Evolutionary conservation across 768 basidiomycete genomes (phyloP).

Genomic region (Trametes meyenii): DNA sequence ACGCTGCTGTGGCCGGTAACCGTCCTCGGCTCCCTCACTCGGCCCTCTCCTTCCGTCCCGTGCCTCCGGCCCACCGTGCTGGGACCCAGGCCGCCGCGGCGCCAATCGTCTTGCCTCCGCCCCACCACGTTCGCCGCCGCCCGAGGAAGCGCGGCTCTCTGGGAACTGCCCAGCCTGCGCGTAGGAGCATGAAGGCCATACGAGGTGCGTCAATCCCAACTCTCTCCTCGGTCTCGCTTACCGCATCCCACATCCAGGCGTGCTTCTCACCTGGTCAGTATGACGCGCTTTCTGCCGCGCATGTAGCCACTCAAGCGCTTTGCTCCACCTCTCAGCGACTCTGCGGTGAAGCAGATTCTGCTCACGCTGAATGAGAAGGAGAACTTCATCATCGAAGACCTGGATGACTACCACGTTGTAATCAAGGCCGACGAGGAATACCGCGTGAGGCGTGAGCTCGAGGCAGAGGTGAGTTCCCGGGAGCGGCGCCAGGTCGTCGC

Average conservation of each 20-base stretch:
- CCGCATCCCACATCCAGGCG: constrained; percentile 42
- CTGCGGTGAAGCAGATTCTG: constrained; percentile 88
- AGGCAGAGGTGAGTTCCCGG: constrained; percentile 61
- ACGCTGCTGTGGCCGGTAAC: too few relatives aligned
- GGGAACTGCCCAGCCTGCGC: constrained; percentile 1
- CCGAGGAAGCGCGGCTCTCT: not conserved
- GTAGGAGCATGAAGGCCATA: constrained; percentile 58
- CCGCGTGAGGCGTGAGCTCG: constrained; percentile 69
- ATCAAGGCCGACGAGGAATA: constrained; percentile 85
- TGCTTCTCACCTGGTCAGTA: constrained; percentile 68
- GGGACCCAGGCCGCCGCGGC: constrained; percentile 5
- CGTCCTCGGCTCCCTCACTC: not conserved
- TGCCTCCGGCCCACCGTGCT: not conserved
- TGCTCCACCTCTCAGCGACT: constrained; percentile 54
- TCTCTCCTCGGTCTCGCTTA: constrained; percentile 9
- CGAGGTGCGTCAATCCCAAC: constrained; percentile 47
- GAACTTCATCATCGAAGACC: constrained; percentile 83
- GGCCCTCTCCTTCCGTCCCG: constrained; percentile 3
- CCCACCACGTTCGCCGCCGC: constrained; percentile 9
- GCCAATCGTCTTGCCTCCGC: constrained; percentile 15
- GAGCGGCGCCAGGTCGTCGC: not conserved
- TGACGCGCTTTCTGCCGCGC: not conserved
- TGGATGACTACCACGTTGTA: constrained; percentile 82
- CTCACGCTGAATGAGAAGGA: constrained; percentile 79
- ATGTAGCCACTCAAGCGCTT: not conserved